Conservation (phyloP, 495 filamentous ascomycete species). For the Aspergillus cristatus region DNA sequence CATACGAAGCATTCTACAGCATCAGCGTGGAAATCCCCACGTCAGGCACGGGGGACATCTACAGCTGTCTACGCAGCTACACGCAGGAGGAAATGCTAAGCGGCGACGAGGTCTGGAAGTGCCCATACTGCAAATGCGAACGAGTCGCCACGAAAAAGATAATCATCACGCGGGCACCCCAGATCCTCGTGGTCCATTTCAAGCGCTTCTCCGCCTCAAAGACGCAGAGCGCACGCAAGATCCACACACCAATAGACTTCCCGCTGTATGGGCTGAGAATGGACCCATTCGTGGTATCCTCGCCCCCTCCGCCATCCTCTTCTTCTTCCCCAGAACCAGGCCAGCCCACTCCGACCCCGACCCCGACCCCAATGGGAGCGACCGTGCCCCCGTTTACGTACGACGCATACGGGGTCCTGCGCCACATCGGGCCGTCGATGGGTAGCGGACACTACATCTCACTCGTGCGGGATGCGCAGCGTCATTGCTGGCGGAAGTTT, state of each 20-base stretch:
- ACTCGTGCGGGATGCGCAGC: conserved; percentile 50
- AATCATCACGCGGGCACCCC: conserved; percentile 61
- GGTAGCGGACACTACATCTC: conserved; percentile 64
- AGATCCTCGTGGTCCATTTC: conserved; percentile 65
- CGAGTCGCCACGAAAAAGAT: conserved; percentile 65
- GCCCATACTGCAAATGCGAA: conserved; percentile 57
- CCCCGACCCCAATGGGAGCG: conserved; percentile 15
- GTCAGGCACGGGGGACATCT: conserved; percentile 41
- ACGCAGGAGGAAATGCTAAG: conserved; percentile 58
- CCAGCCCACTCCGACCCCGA: conserved; percentile 15
- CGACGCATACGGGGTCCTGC: conserved; percentile 62
- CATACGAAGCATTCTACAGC: conserved; percentile 62
- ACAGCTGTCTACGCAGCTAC: conserved; percentile 59
- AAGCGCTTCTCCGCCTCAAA: conserved; percentile 60
- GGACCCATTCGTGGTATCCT: conserved; percentile 44
- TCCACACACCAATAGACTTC: conserved; percentile 60
- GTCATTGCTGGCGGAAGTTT: conserved; percentile 54
- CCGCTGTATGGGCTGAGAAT: conserved; percentile 57
- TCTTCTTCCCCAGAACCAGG: conserved; percentile 9
- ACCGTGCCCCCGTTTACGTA: conserved; percentile 59
- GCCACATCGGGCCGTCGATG: conserved; percentile 55
- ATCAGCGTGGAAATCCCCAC: conserved; percentile 59
- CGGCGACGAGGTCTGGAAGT: conserved; percentile 63
- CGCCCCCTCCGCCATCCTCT: conserved; percentile 20
- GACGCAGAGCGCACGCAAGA: conserved; percentile 50